Conservation (phyloP, 306 rosid species). For the Pueraria montana region DNA sequence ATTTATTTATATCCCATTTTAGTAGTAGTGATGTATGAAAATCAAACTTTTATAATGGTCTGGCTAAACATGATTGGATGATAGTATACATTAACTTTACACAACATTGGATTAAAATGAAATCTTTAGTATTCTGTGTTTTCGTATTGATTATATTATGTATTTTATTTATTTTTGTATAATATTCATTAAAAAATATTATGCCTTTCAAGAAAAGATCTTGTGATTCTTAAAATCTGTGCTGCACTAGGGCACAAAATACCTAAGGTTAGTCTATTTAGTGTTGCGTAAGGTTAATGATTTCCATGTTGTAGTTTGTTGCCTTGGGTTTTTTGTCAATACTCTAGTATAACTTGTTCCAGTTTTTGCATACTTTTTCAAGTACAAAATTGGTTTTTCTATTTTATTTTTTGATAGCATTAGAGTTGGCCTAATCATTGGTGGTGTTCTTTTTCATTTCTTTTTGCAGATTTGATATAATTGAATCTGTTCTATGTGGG, state of each 20-base stretch:
- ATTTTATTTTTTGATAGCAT: slow-evolving; percentile 2
- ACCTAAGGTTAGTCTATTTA: slow-evolving; percentile 10
- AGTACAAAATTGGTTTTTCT: slow-evolving; percentile 6
- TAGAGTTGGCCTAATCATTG: slow-evolving; percentile 27
- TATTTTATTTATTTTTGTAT: neutral
- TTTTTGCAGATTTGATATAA: slow-evolving; percentile 85
- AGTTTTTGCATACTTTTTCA: slow-evolving; percentile 8
- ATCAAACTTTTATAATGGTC: neutral
- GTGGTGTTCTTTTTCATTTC: slow-evolving; percentile 32
- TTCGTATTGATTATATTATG: neutral
- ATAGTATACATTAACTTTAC: neutral
- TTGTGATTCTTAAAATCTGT: slow-evolving; percentile 2
- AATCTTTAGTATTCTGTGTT: neutral
- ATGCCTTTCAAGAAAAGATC: neutral
- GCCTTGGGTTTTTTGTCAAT: slow-evolving; percentile 2
- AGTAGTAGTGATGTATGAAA: neutral
- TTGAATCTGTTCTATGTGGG: slow-evolving; percentile 82
- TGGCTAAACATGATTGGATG: neutral
- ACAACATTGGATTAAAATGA: too few species aligned
- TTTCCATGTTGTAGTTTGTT: slow-evolving; percentile 10
- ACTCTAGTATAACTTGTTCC: neutral
- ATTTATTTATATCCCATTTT: too few species aligned
- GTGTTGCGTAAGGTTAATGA: slow-evolving; percentile 1
- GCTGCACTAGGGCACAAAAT: slow-evolving; percentile 5
- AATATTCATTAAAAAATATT: neutral